Percentiles rank a stretch among this genome's conserved stretches.
These are phyloP conservation scores for Halophytophthora batemanensis DNA, from an alignment of 352 stramenopile genomes.

Conservation along the genomic window DNA sequence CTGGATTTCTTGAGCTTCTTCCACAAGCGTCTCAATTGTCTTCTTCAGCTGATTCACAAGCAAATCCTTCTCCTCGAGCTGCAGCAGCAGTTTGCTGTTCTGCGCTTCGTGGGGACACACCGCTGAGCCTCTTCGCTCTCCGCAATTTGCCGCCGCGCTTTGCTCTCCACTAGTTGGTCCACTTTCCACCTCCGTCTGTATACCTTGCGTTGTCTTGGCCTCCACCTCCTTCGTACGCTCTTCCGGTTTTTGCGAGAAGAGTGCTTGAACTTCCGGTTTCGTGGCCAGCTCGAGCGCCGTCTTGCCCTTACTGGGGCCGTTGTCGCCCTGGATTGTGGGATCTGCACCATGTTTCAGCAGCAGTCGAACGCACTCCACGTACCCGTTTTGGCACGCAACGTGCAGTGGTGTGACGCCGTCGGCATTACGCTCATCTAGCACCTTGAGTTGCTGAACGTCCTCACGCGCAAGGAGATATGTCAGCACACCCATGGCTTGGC, in stretches of 20 bases:
- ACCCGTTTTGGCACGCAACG: slow-evolving; percentile 55
- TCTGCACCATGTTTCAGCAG: slow-evolving; percentile 49
- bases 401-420: slow-evolving; percentile 80
- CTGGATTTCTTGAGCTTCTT: slow-evolving; percentile 69
- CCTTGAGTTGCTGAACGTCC: slow-evolving; percentile 27
- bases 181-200: slow-evolving; percentile 1
- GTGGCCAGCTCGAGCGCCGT: slow-evolving; percentile 54
- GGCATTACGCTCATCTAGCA: slow-evolving; percentile 55
- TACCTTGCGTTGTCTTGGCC: neutral
- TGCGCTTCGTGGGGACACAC: slow-evolving; percentile 25
- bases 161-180: neutral
- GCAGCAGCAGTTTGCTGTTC: slow-evolving; percentile 37
- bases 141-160: neutral
- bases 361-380: slow-evolving; percentile 51
- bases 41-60: slow-evolving; percentile 76
- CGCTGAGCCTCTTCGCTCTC: slow-evolving; percentile 6
- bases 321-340: slow-evolving; percentile 33
- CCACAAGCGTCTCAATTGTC: slow-evolving; percentile 74
- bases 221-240: slow-evolving; percentile 1
- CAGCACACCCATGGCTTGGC: slow-evolving; percentile 57
- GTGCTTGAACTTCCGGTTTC: slow-evolving; percentile 34
- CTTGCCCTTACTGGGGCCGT: slow-evolving; percentile 55
- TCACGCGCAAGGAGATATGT: slow-evolving; percentile 38
- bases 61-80: slow-evolving; percentile 84
- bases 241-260: slow-evolving; percentile 24